Evolutionary conservation across 495 filamentous ascomycete species (phyloP).

Genomic region (Alectoria sarmentosa): DNA sequence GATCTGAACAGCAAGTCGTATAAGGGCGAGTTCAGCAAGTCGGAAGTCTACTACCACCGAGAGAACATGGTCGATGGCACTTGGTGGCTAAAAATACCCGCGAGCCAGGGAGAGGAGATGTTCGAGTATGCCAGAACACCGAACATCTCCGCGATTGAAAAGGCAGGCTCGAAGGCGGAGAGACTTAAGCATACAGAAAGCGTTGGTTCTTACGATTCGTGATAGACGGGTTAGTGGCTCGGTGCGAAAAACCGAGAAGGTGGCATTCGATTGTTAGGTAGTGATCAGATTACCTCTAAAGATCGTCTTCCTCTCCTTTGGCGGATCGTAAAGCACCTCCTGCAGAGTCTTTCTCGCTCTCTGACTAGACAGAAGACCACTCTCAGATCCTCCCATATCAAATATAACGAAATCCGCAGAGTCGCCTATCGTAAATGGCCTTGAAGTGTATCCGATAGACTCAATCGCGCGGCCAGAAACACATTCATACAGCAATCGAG

Average conservation of each 20-base stretch:
- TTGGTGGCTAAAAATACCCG: slow-evolving; percentile 2
- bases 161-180: background rate
- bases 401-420: slow-evolving; percentile 22
- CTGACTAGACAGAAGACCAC: background rate
- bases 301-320: slow-evolving; percentile 20
- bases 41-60: background rate
- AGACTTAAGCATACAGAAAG: background rate
- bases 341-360: slow-evolving; percentile 20
- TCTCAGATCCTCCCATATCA: background rate
- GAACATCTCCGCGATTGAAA: background rate
- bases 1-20: background rate
- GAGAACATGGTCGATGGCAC: background rate
- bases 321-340: slow-evolving; percentile 26
- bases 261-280: background rate
- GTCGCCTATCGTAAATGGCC: slow-evolving; percentile 4
- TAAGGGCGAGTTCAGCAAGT: background rate
- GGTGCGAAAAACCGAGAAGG: background rate
- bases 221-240: background rate
- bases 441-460: slow-evolving; percentile 35
- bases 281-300: slow-evolving; percentile 17
- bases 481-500: slow-evolving; percentile 53
- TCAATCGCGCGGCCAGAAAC: slow-evolving; percentile 50
- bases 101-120: background rate
- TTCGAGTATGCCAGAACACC: slow-evolving; percentile 7
- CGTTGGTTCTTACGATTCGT: background rate